Base-by-base conservation (phyloP, 2,329 filamentous ascomycete species). In the Sphaerulina musiva region DNA sequence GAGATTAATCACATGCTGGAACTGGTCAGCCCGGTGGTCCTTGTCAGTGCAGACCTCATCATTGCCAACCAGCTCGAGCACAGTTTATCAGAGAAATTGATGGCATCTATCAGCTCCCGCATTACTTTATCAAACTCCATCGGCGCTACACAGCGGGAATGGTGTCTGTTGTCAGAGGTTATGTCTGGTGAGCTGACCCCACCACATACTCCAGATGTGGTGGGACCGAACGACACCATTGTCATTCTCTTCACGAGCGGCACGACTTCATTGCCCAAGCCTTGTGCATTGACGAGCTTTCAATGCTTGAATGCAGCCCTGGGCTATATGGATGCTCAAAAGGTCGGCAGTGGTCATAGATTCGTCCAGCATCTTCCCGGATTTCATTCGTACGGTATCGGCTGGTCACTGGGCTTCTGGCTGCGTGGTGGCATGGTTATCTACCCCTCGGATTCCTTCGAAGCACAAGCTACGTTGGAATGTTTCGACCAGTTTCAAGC, bases 221-320 rank as follows among this genome's bases (percentile, higher is more conserved):
- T 66, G 12, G 56, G 60, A 40, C 58, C 64, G n/a, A 48, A 61
- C 32, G 64, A 68, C 46, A 67, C 62, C 6, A 70, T 70, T 4
- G 65, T 76, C 41, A 70, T 78, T 46, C 66, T 77, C 32, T 78
- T 78, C 62, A 78, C 75, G 17, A 77, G 75, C 58, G 76, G 76
- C 17, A 78, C 75, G n/a, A 77, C 75, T 0, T 74, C 73, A 5
- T 62, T 70, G 0, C 74, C 76, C 4, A 78, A 78, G 59, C 74
- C 71, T 46, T 77, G 74, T 53, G 67, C 68, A 11, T 70, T 76
- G 55, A 74, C 72, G 5, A 68, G 65, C 55, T 63, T 62, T 26
- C 62, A 64, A 57, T 68, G 70, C 58, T 58, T 64, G 31, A 76
- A 74, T 53, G 64, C 72, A 6, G 70, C 72, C 1, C 41, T 66